A percentile compares a stretch with the other conserved stretches of the same genome.
These are phyloP conservation scores for Nannochloropsis granulata DNA, from an alignment of 108 stramenopile species.

Conservation along the genomic window DNA sequence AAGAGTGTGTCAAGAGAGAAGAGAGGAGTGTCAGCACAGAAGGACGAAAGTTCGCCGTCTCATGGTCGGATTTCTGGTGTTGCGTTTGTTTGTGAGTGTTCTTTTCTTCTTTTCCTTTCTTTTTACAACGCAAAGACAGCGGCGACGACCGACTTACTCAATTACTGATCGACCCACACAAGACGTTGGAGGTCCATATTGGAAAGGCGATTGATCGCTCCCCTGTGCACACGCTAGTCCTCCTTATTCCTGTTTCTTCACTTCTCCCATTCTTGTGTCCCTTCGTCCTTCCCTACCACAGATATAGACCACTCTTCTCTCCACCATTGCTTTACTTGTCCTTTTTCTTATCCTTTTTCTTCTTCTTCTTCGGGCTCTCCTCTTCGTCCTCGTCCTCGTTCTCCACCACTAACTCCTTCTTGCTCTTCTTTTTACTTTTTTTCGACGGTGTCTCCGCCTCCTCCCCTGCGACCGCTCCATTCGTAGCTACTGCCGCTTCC, in stretches of 20 bases:
- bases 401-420: not conserved
- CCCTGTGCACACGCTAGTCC: too few relatives aligned
- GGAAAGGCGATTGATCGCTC: too few relatives aligned
- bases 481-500: not conserved
- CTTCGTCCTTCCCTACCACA: not conserved
- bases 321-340: constrained; percentile 27
- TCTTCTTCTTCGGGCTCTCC: constrained; percentile 40
- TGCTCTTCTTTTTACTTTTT: constrained; percentile 20
- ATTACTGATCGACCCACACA: too few relatives aligned
- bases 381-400: constrained; percentile 42
- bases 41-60: not conserved
- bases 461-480: not conserved
- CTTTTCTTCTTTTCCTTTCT: not conserved
- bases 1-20: too few relatives aligned
- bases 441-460: constrained; percentile 2
- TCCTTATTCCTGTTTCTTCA: too few relatives aligned
- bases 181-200: too few relatives aligned
- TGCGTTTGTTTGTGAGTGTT: not conserved
- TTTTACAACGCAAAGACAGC: not conserved
- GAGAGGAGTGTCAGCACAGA: too few relatives aligned
- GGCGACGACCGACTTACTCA: too few relatives aligned
- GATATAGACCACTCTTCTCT: not conserved
- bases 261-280: not conserved
- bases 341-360: constrained; percentile 42
- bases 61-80: not conserved